Percentiles rank a stretch among this genome's conserved stretches.
phyloP scores from a whole-genome alignment of 2,329 filamentous ascomycete genomes.

The Biscogniauxia mediterranea region DNA sequence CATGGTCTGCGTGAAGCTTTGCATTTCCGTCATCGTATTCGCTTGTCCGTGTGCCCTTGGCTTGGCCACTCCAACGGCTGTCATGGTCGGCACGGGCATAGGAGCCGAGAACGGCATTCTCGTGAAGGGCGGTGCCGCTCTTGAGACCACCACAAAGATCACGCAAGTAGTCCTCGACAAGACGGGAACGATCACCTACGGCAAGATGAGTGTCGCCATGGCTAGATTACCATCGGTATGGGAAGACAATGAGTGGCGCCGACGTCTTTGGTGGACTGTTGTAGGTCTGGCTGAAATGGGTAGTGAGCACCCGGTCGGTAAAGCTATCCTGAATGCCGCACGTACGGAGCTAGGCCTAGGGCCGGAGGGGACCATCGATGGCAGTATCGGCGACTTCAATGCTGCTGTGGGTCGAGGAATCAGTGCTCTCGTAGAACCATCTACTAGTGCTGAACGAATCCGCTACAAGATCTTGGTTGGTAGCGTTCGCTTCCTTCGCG shows the following conservation, averaged over 20 bases:
- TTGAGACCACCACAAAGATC: slow-evolving; percentile 87
- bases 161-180: slow-evolving; percentile 92
- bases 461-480: slow-evolving; percentile 82
- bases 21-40: slow-evolving; percentile 97
- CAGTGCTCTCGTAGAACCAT: slow-evolving; percentile 76
- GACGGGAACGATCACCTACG: slow-evolving; percentile 90
- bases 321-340: slow-evolving; percentile 74
- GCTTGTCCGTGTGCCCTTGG: slow-evolving; percentile 97
- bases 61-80: slow-evolving; percentile 89
- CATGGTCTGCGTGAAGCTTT: slow-evolving; percentile 96
- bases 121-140: slow-evolving; percentile 92
- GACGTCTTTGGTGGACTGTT: slow-evolving; percentile 89
- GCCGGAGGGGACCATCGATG: slow-evolving; percentile 72
- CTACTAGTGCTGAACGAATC: slow-evolving; percentile 61
- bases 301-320: slow-evolving; percentile 95
- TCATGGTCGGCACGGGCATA: slow-evolving; percentile 98
- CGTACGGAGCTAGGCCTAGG: slow-evolving; percentile 73
- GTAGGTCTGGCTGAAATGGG: slow-evolving; percentile 94
- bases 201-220: slow-evolving; percentile 89
- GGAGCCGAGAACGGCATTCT: slow-evolving; percentile 94
- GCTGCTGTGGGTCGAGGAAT: slow-evolving; percentile 83
- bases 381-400: slow-evolving; percentile 81
- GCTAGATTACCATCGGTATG: slow-evolving; percentile 66
- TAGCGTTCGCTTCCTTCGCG: slow-evolving; percentile 73
- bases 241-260: slow-evolving; percentile 65